Evolutionary conservation across 208 protist genomes (phyloP), one percentile per base, ranked within the genome.

Genomic region (Tritrichomonas musculus): DNA sequence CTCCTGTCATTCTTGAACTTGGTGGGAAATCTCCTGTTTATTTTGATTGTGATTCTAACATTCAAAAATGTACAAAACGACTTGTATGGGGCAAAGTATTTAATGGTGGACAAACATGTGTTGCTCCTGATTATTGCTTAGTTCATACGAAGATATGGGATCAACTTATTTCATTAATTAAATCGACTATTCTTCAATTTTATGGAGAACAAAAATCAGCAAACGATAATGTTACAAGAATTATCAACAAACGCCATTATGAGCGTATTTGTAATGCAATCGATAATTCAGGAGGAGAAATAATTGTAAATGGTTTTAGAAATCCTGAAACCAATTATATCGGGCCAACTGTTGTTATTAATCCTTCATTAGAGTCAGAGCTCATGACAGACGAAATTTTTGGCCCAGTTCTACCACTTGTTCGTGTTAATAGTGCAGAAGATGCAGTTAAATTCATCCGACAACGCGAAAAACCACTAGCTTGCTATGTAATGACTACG

Each of bases 11-110:
- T 30, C 95, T 98, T 50, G 98, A 98, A 94, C 95, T 98, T 8
- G 98, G 98, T 75, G 98, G 98, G n/a, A 98, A 98, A 93, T 97
- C 95, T 41, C 97, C 97, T 44, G 94, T 93, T 30, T 97, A 98
- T 72, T 93, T 98, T 8, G 96, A 97, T 95, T 73, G 73, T n/a
- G 94, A 94, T 4, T 11, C 47, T 30, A 33, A 8, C 11, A 30
- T 92, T 1, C 9, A 39, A 2, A 69, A 72, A 30, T 39, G 30
- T n/a, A 44, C 55, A 2, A 69, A 49, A 49, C 13, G 88, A 69
- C 27, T 92, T 0, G 22, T 92, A 33, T 92, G 4, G 30, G 88
- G 25, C 0, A 64, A 69, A 11, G 53, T 73, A 9, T 69, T 72
- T 2, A 92, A 92, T 73, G 50, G 88, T 5, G 88, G 88, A 3